Evolutionary conservation across 805 yeast species (phyloP), one percentile per base, ranked within the genome.

Genomic region (Tanozyma kutaoensis): DNA sequence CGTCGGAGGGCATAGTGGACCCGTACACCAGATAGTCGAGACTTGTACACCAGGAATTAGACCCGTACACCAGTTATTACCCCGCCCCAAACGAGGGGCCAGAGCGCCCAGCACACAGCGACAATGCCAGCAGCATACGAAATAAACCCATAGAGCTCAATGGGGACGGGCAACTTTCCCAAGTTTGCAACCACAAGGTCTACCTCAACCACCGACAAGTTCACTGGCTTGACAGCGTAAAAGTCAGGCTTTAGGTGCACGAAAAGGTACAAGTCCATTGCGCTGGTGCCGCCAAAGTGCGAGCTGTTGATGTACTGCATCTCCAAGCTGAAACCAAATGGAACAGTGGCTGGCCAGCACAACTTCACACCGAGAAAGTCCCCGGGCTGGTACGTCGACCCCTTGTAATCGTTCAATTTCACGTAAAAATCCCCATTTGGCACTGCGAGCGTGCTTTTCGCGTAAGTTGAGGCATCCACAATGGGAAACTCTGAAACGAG

Each of bases 1-100:
- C 66, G 33, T 46, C 48, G 21, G 43, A 38, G 14, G 58, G 50
- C 58, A 53, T 55, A 12, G 20, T 13, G 24, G 21, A n/a, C n/a
- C n/a, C n/a, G n/a, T n/a, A n/a, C n/a, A n/a, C n/a, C n/a, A n/a
- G n/a, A n/a, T n/a, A n/a, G n/a, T n/a, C n/a, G n/a, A n/a, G n/a
- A n/a, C n/a, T n/a, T n/a, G n/a, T n/a, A n/a, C n/a, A n/a, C n/a
- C n/a, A n/a, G n/a, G n/a, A 18, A 18, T 8, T 10, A 18, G 20
- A 18, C 10, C 10, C 20, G 10, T 8, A 8, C 10, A 18, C 8
- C 9, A 18, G 10, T 8, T 10, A 8, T 18, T 18, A 10, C 10
- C 8, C 9, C 20, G 9, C 20, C 20, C 20, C 9, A 8, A 18
- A 18, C 10, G 8, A 18, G 9, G 20, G 8, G 10, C 10, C 9